Evolutionary conservation across 495 filamentous ascomycete genomes (phyloP), one percentile per base, ranked within the genome.

Genomic region (Niebla homalea): DNA sequence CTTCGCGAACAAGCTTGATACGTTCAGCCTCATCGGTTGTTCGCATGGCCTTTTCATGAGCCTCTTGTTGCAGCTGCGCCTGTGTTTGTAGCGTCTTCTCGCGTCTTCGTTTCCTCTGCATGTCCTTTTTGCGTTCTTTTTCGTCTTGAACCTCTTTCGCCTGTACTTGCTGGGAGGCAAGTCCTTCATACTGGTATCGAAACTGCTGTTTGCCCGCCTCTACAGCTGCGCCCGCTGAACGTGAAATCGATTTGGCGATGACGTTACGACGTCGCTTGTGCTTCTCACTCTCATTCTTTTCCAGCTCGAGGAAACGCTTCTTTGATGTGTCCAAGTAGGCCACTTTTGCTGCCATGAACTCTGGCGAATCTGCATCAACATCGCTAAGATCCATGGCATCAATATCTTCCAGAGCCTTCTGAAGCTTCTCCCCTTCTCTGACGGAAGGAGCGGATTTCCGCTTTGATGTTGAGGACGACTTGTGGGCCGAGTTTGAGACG

Each of bases 121-220:
- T 94, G 55, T 97, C 92, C 70, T 99, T 99, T 74, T 99, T 99
- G 23, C 93, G 87, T 66, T 97, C 93, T 64, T 97, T 99, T 62
- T 99, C 92, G 43, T 92, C 88, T 49, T 84, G 83, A 7, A 95
- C 73, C 62, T 96, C 92, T 54, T 85, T 85, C 48, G 84, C 80
- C 52, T 92, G 85, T 1, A 98, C 90, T 57, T 94, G 82, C 40
- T 83, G 76, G 46, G 89, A 71, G 16, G 89, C 92, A 14, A 79
- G 80, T 4, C 78, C 72, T 58, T 80, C 78, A 56, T 83, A 72
- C 26, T 60, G 58, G n/a, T 63, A 55, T 45, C 74, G 64, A 57
- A 79, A 84, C 26, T 73, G 68, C 18, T 76, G 68, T 42, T 70
- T 70, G 23, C 75, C 77, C 4, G 64, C 59, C 38, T 73, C 64